A percentile compares a stretch with the other conserved stretches of the same genome.
These are phyloP conservation scores for Naganishia vishniacii DNA, from an alignment of 768 basidiomycete species.

Conservation along the genomic window DNA sequence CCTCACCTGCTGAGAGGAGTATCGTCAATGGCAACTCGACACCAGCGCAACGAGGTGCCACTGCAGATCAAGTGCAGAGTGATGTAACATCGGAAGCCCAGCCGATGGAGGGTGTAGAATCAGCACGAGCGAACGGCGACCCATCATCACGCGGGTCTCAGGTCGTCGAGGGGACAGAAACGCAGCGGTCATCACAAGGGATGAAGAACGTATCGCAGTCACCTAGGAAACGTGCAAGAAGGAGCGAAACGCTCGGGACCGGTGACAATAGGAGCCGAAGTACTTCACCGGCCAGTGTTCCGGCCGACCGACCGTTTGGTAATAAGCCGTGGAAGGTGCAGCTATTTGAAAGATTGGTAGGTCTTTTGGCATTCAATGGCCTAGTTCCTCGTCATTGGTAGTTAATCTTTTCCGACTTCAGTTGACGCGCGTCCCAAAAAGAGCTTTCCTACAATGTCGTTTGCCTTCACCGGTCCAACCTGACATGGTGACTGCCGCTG, in stretches of 20 bases:
- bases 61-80: too few species aligned
- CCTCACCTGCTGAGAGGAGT: too few species aligned
- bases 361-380: not conserved
- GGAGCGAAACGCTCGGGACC: not conserved
- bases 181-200: not conserved
- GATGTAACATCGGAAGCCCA: too few species aligned
- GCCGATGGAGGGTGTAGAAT: not conserved
- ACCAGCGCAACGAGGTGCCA: too few species aligned
- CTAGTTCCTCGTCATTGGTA: not conserved
- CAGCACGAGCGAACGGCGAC: not conserved
- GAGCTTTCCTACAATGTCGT: not conserved
- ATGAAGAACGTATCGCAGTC: not conserved
- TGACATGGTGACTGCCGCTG: not conserved
- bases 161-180: not conserved
- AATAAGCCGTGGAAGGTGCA: not conserved
- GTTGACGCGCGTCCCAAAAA: not conserved
- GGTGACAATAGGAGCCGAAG: not conserved
- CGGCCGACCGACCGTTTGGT: not conserved
- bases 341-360: constrained; percentile 12
- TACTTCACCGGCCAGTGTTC: not conserved
- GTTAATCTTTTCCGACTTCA: not conserved
- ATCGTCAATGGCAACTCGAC: too few species aligned
- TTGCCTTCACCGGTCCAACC: constrained; percentile 1
- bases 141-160: not conserved
- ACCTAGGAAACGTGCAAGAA: not conserved